phyloP scores from a whole-genome alignment of 768 basidiomycete genomes.

The Paxillus rubicundulus region DNA sequence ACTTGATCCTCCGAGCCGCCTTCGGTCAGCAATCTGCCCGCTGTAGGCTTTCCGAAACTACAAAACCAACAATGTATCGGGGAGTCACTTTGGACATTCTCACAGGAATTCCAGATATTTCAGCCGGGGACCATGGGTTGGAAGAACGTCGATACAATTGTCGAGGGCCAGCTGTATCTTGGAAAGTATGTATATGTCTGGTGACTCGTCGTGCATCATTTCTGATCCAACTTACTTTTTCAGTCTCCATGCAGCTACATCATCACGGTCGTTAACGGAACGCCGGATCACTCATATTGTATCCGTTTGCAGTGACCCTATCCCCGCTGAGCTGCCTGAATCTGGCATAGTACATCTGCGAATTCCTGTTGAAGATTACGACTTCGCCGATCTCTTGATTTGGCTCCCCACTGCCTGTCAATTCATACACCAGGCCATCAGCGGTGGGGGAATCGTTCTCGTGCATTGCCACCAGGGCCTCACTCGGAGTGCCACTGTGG shows the following conservation, averaged over 20 bases:
- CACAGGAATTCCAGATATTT: conserved; percentile 29
- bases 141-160: conserved; percentile 68
- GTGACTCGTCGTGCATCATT: conserved; percentile 18
- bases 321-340: conserved; percentile 67
- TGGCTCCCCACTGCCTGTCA: conserved; percentile 62
- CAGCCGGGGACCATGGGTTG: conserved; percentile 38
- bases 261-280: conserved; percentile 68
- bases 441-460: conserved; percentile 56
- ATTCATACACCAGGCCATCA: conserved; percentile 63
- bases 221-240: conserved; percentile 45
- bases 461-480: conserved; percentile 69
- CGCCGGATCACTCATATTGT: conserved; percentile 77
- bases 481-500: conserved; percentile 65
- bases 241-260: conserved; percentile 69
- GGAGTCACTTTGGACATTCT: conserved; percentile 18
- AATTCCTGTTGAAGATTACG: conserved; percentile 66
- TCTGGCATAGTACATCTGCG: conserved; percentile 70
- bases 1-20: conserved; percentile 31
- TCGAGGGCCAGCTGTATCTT: conserved; percentile 63
- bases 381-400: conserved; percentile 67
- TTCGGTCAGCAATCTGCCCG: conserved; percentile 14
- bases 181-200: conserved; percentile 59
- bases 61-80: conserved; percentile 34
- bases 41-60: conserved; percentile 24
- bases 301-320: conserved; percentile 71